A percentile compares a stretch with the other conserved stretches of the same genome.
Evolutionary conservation across 345 rosid genomes (phyloP).

Genomic region (Bruguiera sexangula): DNA sequence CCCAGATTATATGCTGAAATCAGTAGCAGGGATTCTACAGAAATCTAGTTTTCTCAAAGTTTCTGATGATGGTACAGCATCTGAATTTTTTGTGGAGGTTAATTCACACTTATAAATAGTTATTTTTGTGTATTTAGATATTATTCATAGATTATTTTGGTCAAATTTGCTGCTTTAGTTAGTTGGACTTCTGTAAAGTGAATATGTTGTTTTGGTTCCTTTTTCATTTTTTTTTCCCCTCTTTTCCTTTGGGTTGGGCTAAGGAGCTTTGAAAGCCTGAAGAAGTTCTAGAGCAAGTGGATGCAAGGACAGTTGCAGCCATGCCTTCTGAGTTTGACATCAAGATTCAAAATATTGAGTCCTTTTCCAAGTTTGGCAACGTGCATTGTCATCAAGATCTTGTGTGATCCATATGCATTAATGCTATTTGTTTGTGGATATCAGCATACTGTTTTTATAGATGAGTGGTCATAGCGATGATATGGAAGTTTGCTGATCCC

Average conservation of each 20-base stretch:
- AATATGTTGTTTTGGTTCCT: neutral
- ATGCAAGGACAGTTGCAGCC: conserved; percentile 10
- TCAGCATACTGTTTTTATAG: no score
- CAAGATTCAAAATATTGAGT: conserved; percentile 10
- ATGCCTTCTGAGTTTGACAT: conserved; percentile 13
- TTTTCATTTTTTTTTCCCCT: no score
- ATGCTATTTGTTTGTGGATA: no score
- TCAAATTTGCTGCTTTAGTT: no score
- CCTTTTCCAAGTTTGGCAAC: conserved; percentile 15
- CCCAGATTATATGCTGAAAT: conserved; percentile 13
- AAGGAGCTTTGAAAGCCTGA: conserved; percentile 8
- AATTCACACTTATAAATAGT: no score
- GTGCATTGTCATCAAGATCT: neutral
- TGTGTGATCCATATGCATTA: no score
- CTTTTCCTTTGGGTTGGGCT: neutral
- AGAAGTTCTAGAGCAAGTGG: conserved; percentile 16
- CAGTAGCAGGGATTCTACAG: conserved; percentile 29
- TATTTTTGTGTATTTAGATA: no score
- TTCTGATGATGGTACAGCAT: conserved; percentile 32
- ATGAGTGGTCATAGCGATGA: no score
- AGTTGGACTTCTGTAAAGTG: neutral
- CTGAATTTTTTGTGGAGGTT: neutral
- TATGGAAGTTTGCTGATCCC: no score
- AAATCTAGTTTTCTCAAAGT: conserved; percentile 31
- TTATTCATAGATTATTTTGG: no score